phyloP scores from a whole-genome alignment of 2,329 filamentous ascomycete species.

The Calonectria crousiana region DNA sequence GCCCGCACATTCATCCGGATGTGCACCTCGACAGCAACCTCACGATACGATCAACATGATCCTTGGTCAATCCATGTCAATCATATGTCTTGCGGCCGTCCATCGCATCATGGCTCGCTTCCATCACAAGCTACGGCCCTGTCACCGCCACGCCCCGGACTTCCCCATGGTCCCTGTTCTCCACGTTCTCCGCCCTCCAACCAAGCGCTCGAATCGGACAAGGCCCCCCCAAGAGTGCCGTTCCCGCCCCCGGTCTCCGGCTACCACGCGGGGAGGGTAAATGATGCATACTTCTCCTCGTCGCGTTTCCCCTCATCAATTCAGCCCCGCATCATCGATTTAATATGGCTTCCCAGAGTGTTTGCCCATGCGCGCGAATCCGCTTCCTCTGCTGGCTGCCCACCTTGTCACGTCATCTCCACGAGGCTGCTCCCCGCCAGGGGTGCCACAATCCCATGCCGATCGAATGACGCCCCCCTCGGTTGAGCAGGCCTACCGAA shows the following conservation, averaged over 20 bases:
- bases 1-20: not conserved
- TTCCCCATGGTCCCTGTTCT: not conserved
- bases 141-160: not conserved
- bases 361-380: constrained; percentile 26
- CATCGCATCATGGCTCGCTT: constrained; percentile 10
- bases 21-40: not conserved
- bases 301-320: not conserved
- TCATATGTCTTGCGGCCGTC: not conserved
- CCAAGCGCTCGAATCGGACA: constrained; percentile 31
- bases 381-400: not conserved
- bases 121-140: not conserved
- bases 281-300: not conserved
- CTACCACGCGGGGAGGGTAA: not conserved
- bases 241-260: constrained; percentile 20
- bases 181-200: not conserved
- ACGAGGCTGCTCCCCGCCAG: not conserved
- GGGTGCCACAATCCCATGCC: not conserved
- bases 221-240: not conserved
- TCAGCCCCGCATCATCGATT: constrained; percentile 13
- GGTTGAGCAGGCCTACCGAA: not conserved
- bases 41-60: not conserved
- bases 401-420: not conserved
- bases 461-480: constrained; percentile 13
- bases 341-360: not conserved
- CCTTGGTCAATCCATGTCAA: not conserved